Evolutionary conservation across 805 yeast genomes (phyloP).

Genomic region (Myxozyma sirexii): DNA sequence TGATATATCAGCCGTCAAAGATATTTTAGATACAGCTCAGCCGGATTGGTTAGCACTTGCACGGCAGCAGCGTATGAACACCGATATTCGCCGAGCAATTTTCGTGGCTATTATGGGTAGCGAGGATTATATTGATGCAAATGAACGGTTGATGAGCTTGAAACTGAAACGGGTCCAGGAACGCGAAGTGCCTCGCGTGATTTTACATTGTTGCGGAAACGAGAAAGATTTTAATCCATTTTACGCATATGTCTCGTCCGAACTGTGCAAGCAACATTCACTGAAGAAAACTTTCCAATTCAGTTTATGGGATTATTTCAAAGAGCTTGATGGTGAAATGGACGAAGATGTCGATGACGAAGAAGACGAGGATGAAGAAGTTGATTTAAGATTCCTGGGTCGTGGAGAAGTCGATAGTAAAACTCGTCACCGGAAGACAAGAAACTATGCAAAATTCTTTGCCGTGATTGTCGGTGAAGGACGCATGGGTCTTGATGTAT

Average conservation of each 20-base stretch:
- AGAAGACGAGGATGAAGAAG: conserved; percentile 39
- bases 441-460: conserved; percentile 78
- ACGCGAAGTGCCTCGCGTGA: conserved; percentile 81
- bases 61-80: conserved; percentile 85
- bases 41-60: conserved; percentile 93
- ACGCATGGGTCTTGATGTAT: conserved; percentile 68
- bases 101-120: conserved; percentile 95
- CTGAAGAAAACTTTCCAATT: conserved; percentile 85
- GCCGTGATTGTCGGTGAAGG: conserved; percentile 77
- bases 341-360: conserved; percentile 47
- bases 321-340: conserved; percentile 62
- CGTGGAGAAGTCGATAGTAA: conserved; percentile 49
- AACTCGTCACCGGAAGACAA: conserved; percentile 56
- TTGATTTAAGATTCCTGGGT: conserved; percentile 38
- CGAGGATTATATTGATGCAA: conserved; percentile 86
- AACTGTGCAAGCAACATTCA: conserved; percentile 65
- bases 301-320: conserved; percentile 81
- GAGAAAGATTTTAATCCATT: conserved; percentile 89
- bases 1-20: conserved; percentile 55
- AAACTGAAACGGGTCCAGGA: conserved; percentile 77
- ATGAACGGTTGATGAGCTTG: conserved; percentile 76
- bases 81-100: conserved; percentile 91
- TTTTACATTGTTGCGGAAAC: conserved; percentile 81
- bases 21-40: conserved; percentile 65
- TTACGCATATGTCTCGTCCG: conserved; percentile 77